Evolutionary conservation across 768 basidiomycete genomes (phyloP), one percentile per base, ranked within the genome.

Genomic region (Leccinum obscurum): DNA sequence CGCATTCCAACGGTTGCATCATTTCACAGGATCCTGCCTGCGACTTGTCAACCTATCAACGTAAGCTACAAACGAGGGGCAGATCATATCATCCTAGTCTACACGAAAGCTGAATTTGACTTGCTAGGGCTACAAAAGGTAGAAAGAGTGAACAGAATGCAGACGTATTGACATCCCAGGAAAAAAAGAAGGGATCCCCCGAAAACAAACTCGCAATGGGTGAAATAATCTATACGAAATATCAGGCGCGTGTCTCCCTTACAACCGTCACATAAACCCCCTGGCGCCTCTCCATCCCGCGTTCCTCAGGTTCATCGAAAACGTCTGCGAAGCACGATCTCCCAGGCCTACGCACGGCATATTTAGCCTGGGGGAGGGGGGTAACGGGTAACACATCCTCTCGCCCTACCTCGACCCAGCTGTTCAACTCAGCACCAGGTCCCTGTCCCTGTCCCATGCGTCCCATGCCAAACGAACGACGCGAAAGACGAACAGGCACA

Each of bases 261-360:
- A 79, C 75, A 44, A 80, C 75, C 1, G 78, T 77, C 78, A 81
- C 78, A 64, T 76, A 76, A 46, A 83, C 73, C 56, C 73, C 69
- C 63, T 79, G 56, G 2, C 59, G 64, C 20, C 46, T 62, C 51
- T 61, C 60, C 10, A 17, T 37, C 20, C 30, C 5, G 11, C 15
- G 39, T 14, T 22, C 15, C 9, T 5, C 20, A 22, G 17, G 14
- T 8, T n/a, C 52, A n/a, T 13, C 26, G 35, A 24, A 55, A 41
- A 51, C 2, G 9, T 54, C 57, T 1, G 30, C 24, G 1, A 28
- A 22, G n/a, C 50, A 41, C 3, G 49, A 51, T 28, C 55, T 44
- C 11, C 46, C 52, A 9, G 9, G 0, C 30, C 30, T 30, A 1
- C 68, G 61, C 13, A 54, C 15, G 2, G 55, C 52, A 6, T 35